phyloP scores from a whole-genome alignment of 768 basidiomycete genomes.

The Mycena epipterygia region DNA sequence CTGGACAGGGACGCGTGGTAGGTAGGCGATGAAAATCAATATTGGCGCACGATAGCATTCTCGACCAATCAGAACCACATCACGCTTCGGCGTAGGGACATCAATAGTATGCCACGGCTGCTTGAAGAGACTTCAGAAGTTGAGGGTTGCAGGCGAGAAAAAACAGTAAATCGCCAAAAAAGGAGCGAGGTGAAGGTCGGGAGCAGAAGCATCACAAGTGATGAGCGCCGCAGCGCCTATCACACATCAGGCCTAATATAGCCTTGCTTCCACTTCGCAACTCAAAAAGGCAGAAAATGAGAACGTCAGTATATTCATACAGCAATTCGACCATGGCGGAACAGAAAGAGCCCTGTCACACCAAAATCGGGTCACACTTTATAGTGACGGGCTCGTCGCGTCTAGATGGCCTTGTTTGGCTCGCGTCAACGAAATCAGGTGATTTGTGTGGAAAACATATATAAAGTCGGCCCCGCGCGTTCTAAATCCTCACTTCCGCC shows the following conservation, averaged over 20 bases:
- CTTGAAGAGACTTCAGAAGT: not conserved
- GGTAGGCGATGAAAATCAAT: not conserved
- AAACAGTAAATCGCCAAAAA: not conserved
- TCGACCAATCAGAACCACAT: too few relatives aligned
- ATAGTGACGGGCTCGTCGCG: not conserved
- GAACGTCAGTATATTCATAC: not conserved
- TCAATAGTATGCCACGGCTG: not conserved
- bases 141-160: not conserved
- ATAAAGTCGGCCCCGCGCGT: not conserved
- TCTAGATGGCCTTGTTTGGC: not conserved
- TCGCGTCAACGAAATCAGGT: not conserved
- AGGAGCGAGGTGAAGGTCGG: not conserved
- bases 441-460: not conserved
- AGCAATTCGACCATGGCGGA: not conserved
- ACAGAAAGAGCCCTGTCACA: not conserved
- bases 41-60: not conserved
- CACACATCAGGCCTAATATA: not conserved
- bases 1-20: conserved; percentile 17
- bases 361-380: not conserved
- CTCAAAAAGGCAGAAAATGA: not conserved
- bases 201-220: not conserved
- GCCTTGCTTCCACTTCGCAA: not conserved
- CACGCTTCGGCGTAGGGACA: too few relatives aligned
- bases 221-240: not conserved
- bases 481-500: not conserved